Conservation (phyloP, 805 yeast species). For the Barnettozyma siamensis region DNA sequence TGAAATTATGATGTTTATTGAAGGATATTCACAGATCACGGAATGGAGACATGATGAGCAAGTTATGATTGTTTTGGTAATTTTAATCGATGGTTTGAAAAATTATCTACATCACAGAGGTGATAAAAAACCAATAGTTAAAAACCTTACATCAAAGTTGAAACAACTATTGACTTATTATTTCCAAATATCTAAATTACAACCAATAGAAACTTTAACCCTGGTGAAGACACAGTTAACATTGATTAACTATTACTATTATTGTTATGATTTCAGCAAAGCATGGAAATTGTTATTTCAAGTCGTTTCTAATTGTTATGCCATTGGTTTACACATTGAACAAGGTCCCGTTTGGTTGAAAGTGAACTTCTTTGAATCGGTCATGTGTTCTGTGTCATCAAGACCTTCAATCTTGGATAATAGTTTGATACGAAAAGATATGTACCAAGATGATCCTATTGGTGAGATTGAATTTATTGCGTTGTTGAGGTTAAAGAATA, state of each 20-base stretch:
- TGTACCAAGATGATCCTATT: conserved; percentile 6
- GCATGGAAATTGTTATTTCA: conserved; percentile 21
- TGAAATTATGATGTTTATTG: conserved; percentile 11
- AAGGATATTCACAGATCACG: conserved; percentile 3
- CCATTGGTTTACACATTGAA: conserved; percentile 16
- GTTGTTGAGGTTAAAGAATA: conserved; percentile 16
- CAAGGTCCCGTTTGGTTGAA: conserved; percentile 20
- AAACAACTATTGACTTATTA: conserved; percentile 11
- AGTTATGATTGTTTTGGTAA: conserved; percentile 15
- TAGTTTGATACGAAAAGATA: conserved; percentile 8
- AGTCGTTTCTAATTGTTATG: conserved; percentile 18
- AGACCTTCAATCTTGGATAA: conserved; percentile 17
- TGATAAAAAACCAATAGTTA: conserved; percentile 1
- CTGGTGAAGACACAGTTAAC: conserved; percentile 18
- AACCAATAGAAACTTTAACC: conserved; percentile 12
- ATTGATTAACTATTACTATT: conserved; percentile 17
- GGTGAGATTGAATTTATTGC: conserved; percentile 16
- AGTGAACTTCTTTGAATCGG: conserved; percentile 16
- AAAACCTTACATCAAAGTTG: not conserved
- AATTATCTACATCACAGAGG: conserved; percentile 3
- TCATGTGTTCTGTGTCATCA: conserved; percentile 14
- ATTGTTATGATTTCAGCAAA: conserved; percentile 13
- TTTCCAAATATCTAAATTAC: conserved; percentile 15
- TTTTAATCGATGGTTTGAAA: conserved; percentile 19
- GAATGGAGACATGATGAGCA: conserved; percentile 17